A percentile compares a stretch with the other conserved stretches of the same genome.
Conservation (phyloP, 1,139 yeast species). For the Yamadazyma atlantica region DNA sequence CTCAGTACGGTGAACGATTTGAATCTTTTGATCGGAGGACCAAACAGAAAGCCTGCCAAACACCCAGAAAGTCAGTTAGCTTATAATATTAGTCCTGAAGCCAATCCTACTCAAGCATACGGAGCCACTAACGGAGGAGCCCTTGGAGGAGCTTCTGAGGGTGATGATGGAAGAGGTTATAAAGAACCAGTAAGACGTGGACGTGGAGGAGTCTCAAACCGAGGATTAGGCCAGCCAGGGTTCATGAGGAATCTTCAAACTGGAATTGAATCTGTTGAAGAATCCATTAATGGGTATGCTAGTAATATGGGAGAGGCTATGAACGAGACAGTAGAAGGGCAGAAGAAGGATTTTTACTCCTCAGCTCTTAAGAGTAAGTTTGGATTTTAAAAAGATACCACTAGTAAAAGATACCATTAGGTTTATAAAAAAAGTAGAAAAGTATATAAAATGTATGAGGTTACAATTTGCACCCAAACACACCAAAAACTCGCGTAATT, state of each 20-base stretch:
- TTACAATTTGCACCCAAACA: background rate
- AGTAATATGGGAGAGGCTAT: constrained; percentile 52
- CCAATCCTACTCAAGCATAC: constrained; percentile 36
- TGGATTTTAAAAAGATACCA: constrained; percentile 37
- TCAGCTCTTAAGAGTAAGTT: constrained; percentile 55
- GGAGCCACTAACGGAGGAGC: constrained; percentile 14
- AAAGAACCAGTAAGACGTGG: constrained; percentile 46
- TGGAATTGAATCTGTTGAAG: constrained; percentile 56
- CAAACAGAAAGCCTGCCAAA: constrained; percentile 53
- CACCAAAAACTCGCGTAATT: background rate
- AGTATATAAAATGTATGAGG: background rate
- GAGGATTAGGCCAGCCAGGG: constrained; percentile 28
- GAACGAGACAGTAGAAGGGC: constrained; percentile 51
- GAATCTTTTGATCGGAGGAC: constrained; percentile 58
- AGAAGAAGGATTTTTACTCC: constrained; percentile 50
- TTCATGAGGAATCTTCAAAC: constrained; percentile 51
- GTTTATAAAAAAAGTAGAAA: too few species aligned
- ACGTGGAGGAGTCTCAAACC: constrained; percentile 4
- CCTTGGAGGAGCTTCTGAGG: constrained; percentile 8
- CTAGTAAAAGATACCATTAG: too few species aligned
- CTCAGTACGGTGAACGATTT: constrained; percentile 59
- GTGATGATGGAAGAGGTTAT: constrained; percentile 37
- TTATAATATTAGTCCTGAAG: constrained; percentile 50
- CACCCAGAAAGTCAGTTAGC: constrained; percentile 59
- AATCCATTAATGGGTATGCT: constrained; percentile 58